phyloP scores from a whole-genome alignment of 768 basidiomycete genomes.

The Paxillus ammoniavirescens region DNA sequence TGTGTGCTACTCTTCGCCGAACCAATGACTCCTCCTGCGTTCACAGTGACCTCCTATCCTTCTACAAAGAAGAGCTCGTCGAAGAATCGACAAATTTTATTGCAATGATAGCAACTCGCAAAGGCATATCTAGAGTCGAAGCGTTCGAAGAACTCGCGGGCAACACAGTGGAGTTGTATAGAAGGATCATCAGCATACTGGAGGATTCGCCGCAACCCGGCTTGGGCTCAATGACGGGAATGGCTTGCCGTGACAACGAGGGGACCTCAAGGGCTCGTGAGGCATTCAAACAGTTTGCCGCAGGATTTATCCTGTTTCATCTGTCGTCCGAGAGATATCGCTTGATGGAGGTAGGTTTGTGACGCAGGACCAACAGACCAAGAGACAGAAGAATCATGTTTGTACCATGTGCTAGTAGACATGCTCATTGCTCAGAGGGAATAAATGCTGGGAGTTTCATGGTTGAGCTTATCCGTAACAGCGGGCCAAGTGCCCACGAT shows the following conservation, averaged over 20 bases:
- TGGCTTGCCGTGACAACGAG: too few species aligned
- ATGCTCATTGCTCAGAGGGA: too few species aligned
- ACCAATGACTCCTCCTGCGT: neutral
- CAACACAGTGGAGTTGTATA: constrained; percentile 17
- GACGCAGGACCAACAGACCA: neutral
- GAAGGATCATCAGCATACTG: constrained; percentile 18
- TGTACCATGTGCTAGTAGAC: too few species aligned
- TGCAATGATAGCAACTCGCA: constrained; percentile 25
- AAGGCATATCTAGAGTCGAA: constrained; percentile 23
- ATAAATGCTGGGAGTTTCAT: too few species aligned
- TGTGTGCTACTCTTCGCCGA: too few species aligned
- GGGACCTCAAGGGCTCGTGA: neutral
- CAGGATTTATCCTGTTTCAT: constrained; percentile 19
- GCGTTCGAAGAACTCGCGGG: constrained; percentile 22
- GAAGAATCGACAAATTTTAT: constrained; percentile 33
- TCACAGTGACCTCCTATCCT: constrained; percentile 35
- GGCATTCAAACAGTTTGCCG: neutral
- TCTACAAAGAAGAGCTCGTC: constrained; percentile 36
- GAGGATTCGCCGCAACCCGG: neutral
- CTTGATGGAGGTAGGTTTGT: constrained; percentile 10
- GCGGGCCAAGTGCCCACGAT: too few species aligned
- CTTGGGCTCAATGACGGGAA: too few species aligned
- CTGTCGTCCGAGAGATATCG: constrained; percentile 14
- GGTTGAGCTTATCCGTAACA: too few species aligned
- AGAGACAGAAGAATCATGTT: too few species aligned